Evolutionary conservation across 106 monocot species (phyloP), one percentile per base, ranked within the genome.

Genomic region (Triglochin maritima): DNA sequence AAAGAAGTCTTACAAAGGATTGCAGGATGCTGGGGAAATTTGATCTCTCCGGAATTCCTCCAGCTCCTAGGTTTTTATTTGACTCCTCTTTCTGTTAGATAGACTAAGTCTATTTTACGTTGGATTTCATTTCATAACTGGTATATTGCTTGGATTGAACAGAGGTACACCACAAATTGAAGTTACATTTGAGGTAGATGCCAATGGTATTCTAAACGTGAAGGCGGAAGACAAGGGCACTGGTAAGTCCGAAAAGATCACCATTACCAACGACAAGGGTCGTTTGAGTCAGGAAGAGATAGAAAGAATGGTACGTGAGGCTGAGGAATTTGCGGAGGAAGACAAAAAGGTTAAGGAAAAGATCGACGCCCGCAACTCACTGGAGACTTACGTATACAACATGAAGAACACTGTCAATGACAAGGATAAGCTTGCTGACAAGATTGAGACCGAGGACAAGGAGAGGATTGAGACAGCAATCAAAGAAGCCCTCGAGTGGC

Each of bases 251-350:
- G 75, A 83, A 63, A 75, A 71, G 68, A 83, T 83, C 57, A 83
- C 82, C 11, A 83, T 83, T 50, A 83, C 82, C 10, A 83, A 83
- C 50, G 72, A 83, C 58, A 83, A 79, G 53, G 82, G 82, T 7
- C 74, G 82, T 10, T 75, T 79, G 46, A 83, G 82, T 68, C 75
- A 83, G 75, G 75, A 83, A 52, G 82, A 83, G 75, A 83, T 83
- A 11, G 75, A 83, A 49, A 62, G 78, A 67, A 83, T 83, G 82
- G 82, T 83, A 14, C 47, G 60, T 11, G 82, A 83, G 54, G 82
- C 82, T 9, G 81, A 81, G 65, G 77, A 77, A 45, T 77, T 81
- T 42, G 77, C 81, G 3, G 77, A 81, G 69, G 79, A 77, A 45
- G 82, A 83, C 64, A 75, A 65, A 67, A 78, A 76, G 69, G 55